Evolutionary conservation across 1,284 basidiomycete genomes (phyloP).

Genomic region (Rhodofomes roseus): DNA sequence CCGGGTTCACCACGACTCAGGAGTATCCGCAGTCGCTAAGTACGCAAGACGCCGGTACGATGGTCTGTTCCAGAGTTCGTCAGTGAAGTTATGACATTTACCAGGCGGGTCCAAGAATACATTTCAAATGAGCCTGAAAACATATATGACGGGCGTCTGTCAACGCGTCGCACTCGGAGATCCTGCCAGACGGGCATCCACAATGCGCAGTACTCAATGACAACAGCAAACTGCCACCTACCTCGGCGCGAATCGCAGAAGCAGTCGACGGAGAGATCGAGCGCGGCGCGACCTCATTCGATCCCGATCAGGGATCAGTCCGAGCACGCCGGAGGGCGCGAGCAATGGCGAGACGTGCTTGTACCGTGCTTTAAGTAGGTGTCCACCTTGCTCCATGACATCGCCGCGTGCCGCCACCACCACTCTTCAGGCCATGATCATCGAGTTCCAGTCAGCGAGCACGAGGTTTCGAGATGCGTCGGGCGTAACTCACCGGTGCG

Average conservation of each 20-base stretch:
- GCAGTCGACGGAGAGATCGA: background rate
- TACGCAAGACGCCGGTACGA: background rate
- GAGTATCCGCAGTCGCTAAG: background rate
- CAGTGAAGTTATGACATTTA: too few species aligned
- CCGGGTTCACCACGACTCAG: background rate
- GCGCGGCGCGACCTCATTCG: background rate
- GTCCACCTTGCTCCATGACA: too few species aligned
- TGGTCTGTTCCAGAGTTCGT: background rate
- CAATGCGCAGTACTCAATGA: too few species aligned
- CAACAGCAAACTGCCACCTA: background rate
- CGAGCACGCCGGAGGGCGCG: too few species aligned
- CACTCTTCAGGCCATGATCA: too few species aligned
- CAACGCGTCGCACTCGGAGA: background rate
- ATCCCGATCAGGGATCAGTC: background rate
- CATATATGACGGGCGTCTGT: background rate
- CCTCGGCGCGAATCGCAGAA: background rate
- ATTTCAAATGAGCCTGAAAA: too few species aligned
- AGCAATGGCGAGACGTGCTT: too few species aligned
- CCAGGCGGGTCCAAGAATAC: background rate
- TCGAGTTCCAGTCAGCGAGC: too few species aligned
- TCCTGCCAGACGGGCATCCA: background rate
- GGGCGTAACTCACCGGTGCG: too few species aligned
- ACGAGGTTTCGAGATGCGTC: too few species aligned
- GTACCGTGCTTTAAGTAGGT: too few species aligned
- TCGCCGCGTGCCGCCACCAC: too few species aligned